Evolutionary conservation across 2,329 filamentous ascomycete genomes (phyloP), one percentile per base, ranked within the genome.

Genomic region (Pseudopyricularia javanii): DNA sequence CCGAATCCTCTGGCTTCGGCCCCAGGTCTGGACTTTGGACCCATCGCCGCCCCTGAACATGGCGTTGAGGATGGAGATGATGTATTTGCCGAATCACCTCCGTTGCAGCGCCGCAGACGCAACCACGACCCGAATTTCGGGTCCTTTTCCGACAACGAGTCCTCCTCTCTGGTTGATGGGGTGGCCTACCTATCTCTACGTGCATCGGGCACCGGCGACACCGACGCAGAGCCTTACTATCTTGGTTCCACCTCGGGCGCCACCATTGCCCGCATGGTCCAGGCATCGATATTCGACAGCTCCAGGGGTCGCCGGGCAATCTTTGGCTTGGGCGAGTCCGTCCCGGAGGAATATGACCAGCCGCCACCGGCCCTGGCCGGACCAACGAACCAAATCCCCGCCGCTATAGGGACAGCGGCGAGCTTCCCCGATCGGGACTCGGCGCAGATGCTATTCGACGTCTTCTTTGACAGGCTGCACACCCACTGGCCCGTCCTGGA

Each of bases 241-340:
- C 53, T 62, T 4, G 61, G 61, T 2, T 62, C 61, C 2, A 62
- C 59, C 30, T 63, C 60, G 2, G 60, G 61, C 1, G 61, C 61
- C 1, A 58, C 61, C 3, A 62, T 63, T 3, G 60, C 61, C 0
- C 58, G 60, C 1, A 60, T 62, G 58, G 58, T 63, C 1, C 61
- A 62, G 56, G 54, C 56, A 0, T 62, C 59, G 20, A 59, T 63
- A 35, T 63, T 62, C 34, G 54, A 57, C 5, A 50, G 54, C 2
- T 53, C 59, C 1, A 55, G 53, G 12, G 48, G 28, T 51, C 47
- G 14, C 47, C 57, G 9, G 30, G 48, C 48, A 5, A 49, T 34
- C n/a, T 49, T 49, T 35, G 48, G 49, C 3, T 28, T 34, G 22
- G 17, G 17, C 34, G 24, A 51, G 34, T 20, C 22, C 34, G 15